These are phyloP conservation scores for Erodium chrysanthum DNA, from an alignment of 441 rosid genomes.

Conservation along the genomic window DNA sequence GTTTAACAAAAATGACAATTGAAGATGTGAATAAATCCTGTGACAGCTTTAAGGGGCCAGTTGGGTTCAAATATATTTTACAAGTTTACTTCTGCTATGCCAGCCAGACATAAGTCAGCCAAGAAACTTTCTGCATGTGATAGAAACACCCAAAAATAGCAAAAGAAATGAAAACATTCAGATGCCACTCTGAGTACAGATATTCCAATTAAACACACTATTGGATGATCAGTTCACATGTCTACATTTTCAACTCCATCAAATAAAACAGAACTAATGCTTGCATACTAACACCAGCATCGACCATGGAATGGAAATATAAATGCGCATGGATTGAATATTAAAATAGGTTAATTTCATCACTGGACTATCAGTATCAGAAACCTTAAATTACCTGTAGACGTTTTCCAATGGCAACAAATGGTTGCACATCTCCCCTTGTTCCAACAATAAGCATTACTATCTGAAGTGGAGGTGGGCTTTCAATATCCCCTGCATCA, in stretches of 20 bases:
- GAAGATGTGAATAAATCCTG: not conserved
- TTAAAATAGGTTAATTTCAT: not conserved
- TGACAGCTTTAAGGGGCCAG: not conserved
- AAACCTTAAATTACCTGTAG: constrained; percentile 48
- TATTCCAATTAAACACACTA: too few relatives aligned
- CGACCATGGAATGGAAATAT: not conserved
- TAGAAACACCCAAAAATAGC: too few relatives aligned
- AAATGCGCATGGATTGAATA: not conserved
- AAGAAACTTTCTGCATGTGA: too few relatives aligned
- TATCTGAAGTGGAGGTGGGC: constrained; percentile 76
- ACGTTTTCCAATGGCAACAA: constrained; percentile 84
- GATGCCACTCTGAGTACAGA: too few relatives aligned
- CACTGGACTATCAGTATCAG: not conserved
- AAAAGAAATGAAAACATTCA: too few relatives aligned
- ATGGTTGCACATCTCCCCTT: constrained; percentile 98
- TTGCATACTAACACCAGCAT: too few relatives aligned
- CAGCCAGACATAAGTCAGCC: too few relatives aligned
- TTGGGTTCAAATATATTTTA: not conserved
- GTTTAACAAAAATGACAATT: not conserved
- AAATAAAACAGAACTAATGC: too few relatives aligned
- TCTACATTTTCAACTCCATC: too few relatives aligned
- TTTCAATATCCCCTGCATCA: constrained; percentile 34
- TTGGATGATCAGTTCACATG: too few relatives aligned
- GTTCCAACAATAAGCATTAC: constrained; percentile 95
- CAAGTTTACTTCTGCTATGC: too few relatives aligned